phyloP scores from a whole-genome alignment of 2,329 filamentous ascomycete species.

The Neonectria ditissima region DNA sequence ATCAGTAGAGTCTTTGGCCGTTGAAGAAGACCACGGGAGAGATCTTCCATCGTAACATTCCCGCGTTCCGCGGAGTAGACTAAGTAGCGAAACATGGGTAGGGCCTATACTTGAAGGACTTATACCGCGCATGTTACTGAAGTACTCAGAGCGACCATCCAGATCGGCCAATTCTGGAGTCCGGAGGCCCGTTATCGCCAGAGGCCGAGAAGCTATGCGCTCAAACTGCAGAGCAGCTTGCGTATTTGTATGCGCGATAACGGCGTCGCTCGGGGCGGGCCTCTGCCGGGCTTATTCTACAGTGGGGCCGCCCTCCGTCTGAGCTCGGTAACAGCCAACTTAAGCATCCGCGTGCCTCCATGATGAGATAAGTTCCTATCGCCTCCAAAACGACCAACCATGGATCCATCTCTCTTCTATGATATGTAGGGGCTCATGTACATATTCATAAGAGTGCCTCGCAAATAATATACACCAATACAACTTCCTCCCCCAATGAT shows the following conservation, averaged over 20 bases:
- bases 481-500: too few species aligned
- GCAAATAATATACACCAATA: too few species aligned
- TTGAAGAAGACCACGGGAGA: not conserved
- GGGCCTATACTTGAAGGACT: not conserved
- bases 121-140: conserved; percentile 14
- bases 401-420: too few species aligned
- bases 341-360: not conserved
- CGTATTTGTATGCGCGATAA: not conserved
- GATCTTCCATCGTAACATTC: conserved; percentile 7
- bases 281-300: not conserved
- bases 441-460: too few species aligned
- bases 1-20: conserved; percentile 13
- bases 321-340: not conserved
- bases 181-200: not conserved
- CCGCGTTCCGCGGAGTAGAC: not conserved
- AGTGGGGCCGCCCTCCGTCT: conserved; percentile 18
- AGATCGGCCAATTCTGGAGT: not conserved
- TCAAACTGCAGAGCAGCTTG: too few species aligned
- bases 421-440: too few species aligned
- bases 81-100: not conserved
- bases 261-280: conserved; percentile 10
- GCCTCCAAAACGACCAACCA: too few species aligned
- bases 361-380: not conserved
- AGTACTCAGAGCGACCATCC: not conserved
- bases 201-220: not conserved